Base-by-base conservation (phyloP, 306 rosid genomes). In the Cicer pinnatifidum region DNA sequence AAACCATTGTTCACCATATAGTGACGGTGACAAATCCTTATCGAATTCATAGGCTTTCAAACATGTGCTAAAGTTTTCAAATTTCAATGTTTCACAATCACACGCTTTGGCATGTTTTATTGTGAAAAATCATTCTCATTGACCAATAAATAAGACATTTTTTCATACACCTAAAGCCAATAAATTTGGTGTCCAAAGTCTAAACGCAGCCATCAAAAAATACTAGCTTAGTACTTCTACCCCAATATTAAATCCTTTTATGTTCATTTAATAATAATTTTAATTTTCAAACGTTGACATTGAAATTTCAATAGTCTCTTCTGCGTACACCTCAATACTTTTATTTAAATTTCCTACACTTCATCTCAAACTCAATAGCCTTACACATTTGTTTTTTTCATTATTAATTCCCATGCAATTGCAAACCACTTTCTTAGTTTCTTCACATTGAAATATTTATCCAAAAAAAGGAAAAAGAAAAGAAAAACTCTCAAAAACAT, bases 201-300 rank as follows among this genome's bases (percentile, higher is more conserved):
- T 76, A 83, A 79, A 81, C 41, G 53, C 40, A 78, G 90, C 84
- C 92, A 85, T 83, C 88, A 79, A 75, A 84, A 84, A 87, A 20
- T 20, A 20, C 33, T 23, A 23, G 33, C 33, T 23, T 23, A 23
- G 75, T 76, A 82, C 51, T 51, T 38, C 48, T 71, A 45, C 48
- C 71, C 39, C 53, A 57, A 50, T 33, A 51, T 68, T 50, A 63
- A 78, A 70, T 71, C 10, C 56, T 52, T 41, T 38, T 68, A 9
- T 11, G 39, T 48, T 56, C 41, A 20, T 15, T 23, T 23, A 23
- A 23, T 23, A 23, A 23, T 2, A 23, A 12, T 37, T 62, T 73
- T 20, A 4, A 33, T 59, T 54, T 75, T 51, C 78, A 80, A 79
- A 51, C 81, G 90, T 91, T 91, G 96, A 91, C 92, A 83, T 85